These are phyloP conservation scores for Laburnicola sp. DNA, from an alignment of 2,329 filamentous ascomycete species.

Conservation along the genomic window DNA sequence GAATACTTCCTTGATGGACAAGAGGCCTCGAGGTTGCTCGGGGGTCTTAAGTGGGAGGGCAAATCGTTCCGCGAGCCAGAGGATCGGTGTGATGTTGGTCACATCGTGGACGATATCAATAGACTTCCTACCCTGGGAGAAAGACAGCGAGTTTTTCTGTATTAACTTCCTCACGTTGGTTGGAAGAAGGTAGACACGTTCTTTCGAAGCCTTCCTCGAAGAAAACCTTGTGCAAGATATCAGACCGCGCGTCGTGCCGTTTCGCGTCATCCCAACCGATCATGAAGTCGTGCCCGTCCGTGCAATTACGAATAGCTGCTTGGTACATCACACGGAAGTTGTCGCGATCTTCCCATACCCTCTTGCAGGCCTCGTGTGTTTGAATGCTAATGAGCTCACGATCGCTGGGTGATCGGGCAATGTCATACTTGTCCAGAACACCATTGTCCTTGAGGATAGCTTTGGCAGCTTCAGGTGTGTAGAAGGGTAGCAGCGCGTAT, in stretches of 20 bases:
- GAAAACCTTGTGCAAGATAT: slow-evolving; percentile 54
- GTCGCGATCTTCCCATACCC: slow-evolving; percentile 54
- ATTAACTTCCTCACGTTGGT: slow-evolving; percentile 51
- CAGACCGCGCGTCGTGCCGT: slow-evolving; percentile 43
- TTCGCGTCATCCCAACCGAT: slow-evolving; percentile 48
- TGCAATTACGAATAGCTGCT: slow-evolving; percentile 66
- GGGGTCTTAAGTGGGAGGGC: slow-evolving; percentile 68
- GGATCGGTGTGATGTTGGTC: slow-evolving; percentile 67
- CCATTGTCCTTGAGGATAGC: slow-evolving; percentile 54
- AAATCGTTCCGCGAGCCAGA: slow-evolving; percentile 66
- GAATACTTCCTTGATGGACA: slow-evolving; percentile 54
- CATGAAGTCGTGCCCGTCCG: slow-evolving; percentile 59
- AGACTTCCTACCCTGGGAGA: slow-evolving; percentile 49
- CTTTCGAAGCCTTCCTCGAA: slow-evolving; percentile 66
- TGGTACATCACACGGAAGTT: slow-evolving; percentile 53
- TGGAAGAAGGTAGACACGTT: slow-evolving; percentile 66
- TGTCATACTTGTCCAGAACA: slow-evolving; percentile 52
- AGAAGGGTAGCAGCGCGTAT: slow-evolving; percentile 56
- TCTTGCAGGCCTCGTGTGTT: slow-evolving; percentile 55
- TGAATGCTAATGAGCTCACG: slow-evolving; percentile 52
- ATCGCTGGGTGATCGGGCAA: slow-evolving; percentile 48
- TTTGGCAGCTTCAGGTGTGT: slow-evolving; percentile 54
- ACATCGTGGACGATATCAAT: slow-evolving; percentile 66
- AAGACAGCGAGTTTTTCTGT: slow-evolving; percentile 51
- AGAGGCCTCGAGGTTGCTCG: slow-evolving; percentile 60